These are phyloP conservation scores for Xerocomellus dryophilus DNA, from an alignment of 768 basidiomycete genomes.

Conservation along the genomic window DNA sequence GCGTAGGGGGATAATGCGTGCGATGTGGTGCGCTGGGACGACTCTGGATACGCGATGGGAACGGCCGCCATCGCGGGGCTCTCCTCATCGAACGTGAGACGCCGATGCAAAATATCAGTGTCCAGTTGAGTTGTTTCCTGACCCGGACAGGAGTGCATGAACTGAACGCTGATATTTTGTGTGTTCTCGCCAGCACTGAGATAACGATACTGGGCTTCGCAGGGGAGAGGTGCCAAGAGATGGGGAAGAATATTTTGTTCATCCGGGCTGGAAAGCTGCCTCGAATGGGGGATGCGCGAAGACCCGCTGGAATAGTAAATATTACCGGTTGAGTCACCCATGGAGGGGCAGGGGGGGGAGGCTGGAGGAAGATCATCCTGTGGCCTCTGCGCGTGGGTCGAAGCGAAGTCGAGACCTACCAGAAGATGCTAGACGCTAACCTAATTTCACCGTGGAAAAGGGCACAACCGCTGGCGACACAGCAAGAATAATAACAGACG, in stretches of 20 bases:
- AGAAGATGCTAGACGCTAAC: conserved; percentile 10
- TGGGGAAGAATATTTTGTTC: conserved; percentile 20
- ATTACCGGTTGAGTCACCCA: conserved; percentile 20
- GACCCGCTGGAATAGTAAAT: conserved; percentile 14
- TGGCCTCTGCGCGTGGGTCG: conserved; percentile 7
- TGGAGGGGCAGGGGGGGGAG: conserved; percentile 7
- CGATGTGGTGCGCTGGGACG: conserved; percentile 32
- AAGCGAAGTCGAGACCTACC: conserved; percentile 20
- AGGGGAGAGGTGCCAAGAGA: conserved; percentile 12
- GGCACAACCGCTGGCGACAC: conserved; percentile 10
- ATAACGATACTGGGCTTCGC: conserved; percentile 16
- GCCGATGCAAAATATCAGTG: conserved; percentile 25
- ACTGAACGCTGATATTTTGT: conserved; percentile 32
- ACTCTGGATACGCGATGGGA: conserved; percentile 26
- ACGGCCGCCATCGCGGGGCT: neutral
- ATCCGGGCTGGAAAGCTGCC: conserved; percentile 13
- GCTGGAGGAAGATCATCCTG: conserved; percentile 25
- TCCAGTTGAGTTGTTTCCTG: conserved; percentile 25
- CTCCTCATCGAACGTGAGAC: conserved; percentile 7
- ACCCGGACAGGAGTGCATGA: conserved; percentile 25
- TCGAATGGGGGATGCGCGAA: conserved; percentile 10
- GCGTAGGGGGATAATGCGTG: conserved; percentile 15
- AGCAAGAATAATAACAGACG: conserved; percentile 8
- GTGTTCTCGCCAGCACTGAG: conserved; percentile 9
- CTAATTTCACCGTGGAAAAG: conserved; percentile 33